Base-by-base conservation (phyloP, 2,329 filamentous ascomycete species). In the Verticillium isaacii region DNA sequence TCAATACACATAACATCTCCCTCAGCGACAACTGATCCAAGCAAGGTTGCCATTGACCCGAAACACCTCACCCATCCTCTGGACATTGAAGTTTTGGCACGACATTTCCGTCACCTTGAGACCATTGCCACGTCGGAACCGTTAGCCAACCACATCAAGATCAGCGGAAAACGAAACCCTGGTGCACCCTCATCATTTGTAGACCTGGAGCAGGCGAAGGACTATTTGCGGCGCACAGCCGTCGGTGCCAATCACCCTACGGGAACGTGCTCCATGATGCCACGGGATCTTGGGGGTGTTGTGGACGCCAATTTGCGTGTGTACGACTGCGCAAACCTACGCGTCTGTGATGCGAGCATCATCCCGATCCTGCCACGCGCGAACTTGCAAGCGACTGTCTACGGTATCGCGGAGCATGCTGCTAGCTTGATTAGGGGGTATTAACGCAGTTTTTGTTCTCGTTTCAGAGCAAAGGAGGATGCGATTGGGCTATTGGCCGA, bases 21-120 rank as follows among this genome's bases (percentile, higher is more conserved):
- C 1, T 76, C 80, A 55, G 64, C 62, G 11, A 37, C 17, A 8
- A 41, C 34, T 3, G 56, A 58, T 25, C 23, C 56, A 25, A 39
- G n/a, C 36, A 9, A 58, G 9, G 70, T 79, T 4, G 68, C 71
- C 14, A 76, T 78, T 14, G 81, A 88, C 66, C 82, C 84, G 19
- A 78, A 79, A 36, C 87, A 81, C 73, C 80, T 88, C 66, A 78
- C 78, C 12, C 73, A 86, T 64, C 80, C 83, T 9, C 76, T 85
- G 29, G 85, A 88, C 66, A 69, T 88, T 57, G 84, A 86, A 71
- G 78, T 76, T n/a, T 76, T 85, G 37, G 76, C 73, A 5, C 74
- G 76, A 19, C 77, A 74, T 12, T 71, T 79, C 5, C 78, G 77
- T 45, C 75, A 80, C 59, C 73, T 81, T 32, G 78, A 73, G 62